phyloP scores from a whole-genome alignment of 331 rosid genomes.

The Phaseolus coccineus region DNA sequence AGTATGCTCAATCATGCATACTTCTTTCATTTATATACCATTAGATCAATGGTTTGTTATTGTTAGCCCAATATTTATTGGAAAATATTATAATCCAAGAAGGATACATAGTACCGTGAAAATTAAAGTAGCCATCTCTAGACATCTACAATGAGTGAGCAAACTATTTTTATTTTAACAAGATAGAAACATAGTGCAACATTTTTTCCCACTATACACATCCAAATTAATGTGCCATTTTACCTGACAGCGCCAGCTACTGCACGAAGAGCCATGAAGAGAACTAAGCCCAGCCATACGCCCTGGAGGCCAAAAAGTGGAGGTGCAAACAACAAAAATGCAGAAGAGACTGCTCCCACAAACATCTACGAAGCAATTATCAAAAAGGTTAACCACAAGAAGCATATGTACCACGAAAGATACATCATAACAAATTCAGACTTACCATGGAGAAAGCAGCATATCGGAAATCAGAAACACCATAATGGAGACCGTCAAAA shows the following conservation, averaged over 20 bases:
- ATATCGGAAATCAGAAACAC: conserved; percentile 91
- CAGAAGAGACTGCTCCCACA: conserved; percentile 80
- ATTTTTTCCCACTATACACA: conserved; percentile 7
- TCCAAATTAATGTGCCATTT: conserved; percentile 9
- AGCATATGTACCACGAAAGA: conserved; percentile 36
- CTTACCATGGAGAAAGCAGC: conserved; percentile 92
- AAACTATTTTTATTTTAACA: conserved; percentile 14
- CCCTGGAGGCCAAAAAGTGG: conserved; percentile 73
- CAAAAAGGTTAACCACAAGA: conserved; percentile 25
- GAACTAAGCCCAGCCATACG: conserved; percentile 85
- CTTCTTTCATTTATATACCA: conserved; percentile 14
- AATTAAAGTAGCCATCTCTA: conserved; percentile 20
- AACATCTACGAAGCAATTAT: conserved; percentile 55
- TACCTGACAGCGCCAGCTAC: conserved; percentile 86
- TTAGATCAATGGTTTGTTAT: neutral
- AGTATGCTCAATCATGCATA: conserved; percentile 22
- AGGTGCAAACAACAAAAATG: conserved; percentile 71
- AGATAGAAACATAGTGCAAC: conserved; percentile 31
- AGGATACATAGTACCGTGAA: neutral
- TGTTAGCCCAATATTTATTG: conserved; percentile 3
- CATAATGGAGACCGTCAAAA: conserved; percentile 93
- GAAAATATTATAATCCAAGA: conserved; percentile 17
- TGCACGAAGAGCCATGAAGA: conserved; percentile 84
- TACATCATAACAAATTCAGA: conserved; percentile 28
- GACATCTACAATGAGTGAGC: neutral